These are phyloP conservation scores for Phytophthora kernoviae DNA, from an alignment of 352 stramenopile species.

Conservation along the genomic window DNA sequence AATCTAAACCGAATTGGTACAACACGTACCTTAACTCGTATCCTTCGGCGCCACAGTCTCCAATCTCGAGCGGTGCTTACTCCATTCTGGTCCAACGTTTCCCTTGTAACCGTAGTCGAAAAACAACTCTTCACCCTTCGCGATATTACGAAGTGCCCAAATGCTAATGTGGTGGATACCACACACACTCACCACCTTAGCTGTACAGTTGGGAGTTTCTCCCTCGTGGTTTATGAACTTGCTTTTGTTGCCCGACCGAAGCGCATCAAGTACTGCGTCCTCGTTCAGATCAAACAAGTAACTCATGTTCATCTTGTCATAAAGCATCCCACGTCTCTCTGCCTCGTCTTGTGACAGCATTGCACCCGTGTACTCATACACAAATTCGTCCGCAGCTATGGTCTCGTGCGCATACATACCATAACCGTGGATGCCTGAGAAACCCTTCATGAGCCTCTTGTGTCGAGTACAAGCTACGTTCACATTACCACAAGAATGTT, in stretches of 20 bases:
- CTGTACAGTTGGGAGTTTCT: constrained; percentile 70
- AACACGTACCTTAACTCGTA: constrained; percentile 17
- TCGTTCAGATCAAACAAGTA: constrained; percentile 94
- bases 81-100: constrained; percentile 64
- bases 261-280: constrained; percentile 88
- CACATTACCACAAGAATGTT: constrained; percentile 25
- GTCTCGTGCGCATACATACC: constrained; percentile 51
- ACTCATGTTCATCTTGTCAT: constrained; percentile 78
- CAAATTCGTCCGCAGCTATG: constrained; percentile 51
- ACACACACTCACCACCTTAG: constrained; percentile 79
- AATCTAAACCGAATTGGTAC: neutral
- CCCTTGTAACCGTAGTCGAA: constrained; percentile 73
- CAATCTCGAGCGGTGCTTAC: constrained; percentile 22
- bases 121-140: constrained; percentile 62
- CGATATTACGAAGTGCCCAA: constrained; percentile 84
- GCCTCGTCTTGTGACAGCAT: constrained; percentile 69
- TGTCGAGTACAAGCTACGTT: constrained; percentile 28
- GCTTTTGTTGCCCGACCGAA: constrained; percentile 91
- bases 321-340: constrained; percentile 70
- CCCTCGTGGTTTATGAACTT: constrained; percentile 87
- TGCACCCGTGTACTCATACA: constrained; percentile 66
- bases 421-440: constrained; percentile 60
- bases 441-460: constrained; percentile 47
- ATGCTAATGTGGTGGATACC: constrained; percentile 91
- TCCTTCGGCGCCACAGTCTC: constrained; percentile 2